phyloP scores from a whole-genome alignment of 2,329 filamentous ascomycete species.

The Lanzia echinophila region DNA sequence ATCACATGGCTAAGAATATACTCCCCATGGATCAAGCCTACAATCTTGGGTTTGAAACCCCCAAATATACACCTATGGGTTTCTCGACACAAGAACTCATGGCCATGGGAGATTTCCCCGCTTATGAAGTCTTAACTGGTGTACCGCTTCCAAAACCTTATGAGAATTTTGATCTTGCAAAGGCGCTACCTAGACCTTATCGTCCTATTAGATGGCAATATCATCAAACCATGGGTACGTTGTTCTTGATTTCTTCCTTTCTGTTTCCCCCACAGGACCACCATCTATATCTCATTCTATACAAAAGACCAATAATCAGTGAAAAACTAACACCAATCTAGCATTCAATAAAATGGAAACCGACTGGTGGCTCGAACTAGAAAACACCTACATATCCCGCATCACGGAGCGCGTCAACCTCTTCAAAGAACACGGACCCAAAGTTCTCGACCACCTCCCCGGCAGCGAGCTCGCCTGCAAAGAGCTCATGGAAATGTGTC shows the following conservation, averaged over 20 bases:
- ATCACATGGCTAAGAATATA: constrained; percentile 17
- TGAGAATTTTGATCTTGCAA: constrained; percentile 58
- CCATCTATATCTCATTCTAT: neutral
- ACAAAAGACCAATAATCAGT: neutral
- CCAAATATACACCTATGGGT: constrained; percentile 56
- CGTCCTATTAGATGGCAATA: constrained; percentile 78
- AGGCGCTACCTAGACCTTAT: constrained; percentile 66
- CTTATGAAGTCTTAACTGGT: constrained; percentile 69
- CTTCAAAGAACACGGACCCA: constrained; percentile 53
- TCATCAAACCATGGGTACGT: constrained; percentile 85
- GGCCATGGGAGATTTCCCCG: constrained; percentile 67
- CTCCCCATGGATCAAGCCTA: constrained; percentile 24
- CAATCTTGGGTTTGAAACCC: constrained; percentile 19
- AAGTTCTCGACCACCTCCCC: constrained; percentile 61
- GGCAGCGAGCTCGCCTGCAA: constrained; percentile 75
- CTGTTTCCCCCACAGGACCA: too few species aligned
- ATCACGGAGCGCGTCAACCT: constrained; percentile 63
- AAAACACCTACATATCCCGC: constrained; percentile 61
- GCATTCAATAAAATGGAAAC: constrained; percentile 71
- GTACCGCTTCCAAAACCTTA: constrained; percentile 64
- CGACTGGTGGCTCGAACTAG: constrained; percentile 87
- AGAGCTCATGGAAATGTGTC: constrained; percentile 78
- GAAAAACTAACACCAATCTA: constrained; percentile 32
- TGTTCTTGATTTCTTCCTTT: neutral
- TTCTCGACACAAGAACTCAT: constrained; percentile 65